Evolutionary conservation across 1,284 basidiomycete species (phyloP).

Genomic region (Irpex sp.): DNA sequence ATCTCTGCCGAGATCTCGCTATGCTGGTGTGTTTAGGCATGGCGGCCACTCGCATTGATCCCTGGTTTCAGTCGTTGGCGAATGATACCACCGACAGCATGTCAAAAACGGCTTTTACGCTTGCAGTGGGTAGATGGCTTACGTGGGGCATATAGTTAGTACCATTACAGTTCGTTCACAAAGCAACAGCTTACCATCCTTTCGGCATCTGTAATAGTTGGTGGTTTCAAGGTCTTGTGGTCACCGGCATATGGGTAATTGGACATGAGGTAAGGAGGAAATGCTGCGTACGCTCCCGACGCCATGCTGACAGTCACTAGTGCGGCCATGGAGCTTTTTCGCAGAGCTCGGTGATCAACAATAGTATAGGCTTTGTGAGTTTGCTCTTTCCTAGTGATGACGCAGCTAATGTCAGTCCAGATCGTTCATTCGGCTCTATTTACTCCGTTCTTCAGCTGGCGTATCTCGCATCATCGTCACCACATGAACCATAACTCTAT

Average conservation of each 20-base stretch:
- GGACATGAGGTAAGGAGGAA: constrained; percentile 47
- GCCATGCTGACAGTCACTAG: constrained; percentile 11
- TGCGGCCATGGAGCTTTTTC: constrained; percentile 31
- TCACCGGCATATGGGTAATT: constrained; percentile 63
- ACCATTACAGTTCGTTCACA: neutral
- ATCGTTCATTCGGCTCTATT: constrained; percentile 2
- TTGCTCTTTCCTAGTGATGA: neutral
- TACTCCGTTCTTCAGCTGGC: constrained; percentile 36
- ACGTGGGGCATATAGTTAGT: constrained; percentile 36
- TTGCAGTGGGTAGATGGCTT: constrained; percentile 35
- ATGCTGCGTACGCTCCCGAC: neutral
- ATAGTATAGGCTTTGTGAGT: constrained; percentile 25
- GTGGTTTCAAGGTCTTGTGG: constrained; percentile 61
- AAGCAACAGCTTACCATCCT: neutral
- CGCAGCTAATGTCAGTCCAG: neutral
- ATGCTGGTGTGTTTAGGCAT: constrained; percentile 44
- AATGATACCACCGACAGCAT: neutral
- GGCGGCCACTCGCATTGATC: constrained; percentile 44
- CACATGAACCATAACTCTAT: constrained; percentile 34
- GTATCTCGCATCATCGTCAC: constrained; percentile 36
- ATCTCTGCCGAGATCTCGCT: constrained; percentile 39
- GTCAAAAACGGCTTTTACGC: neutral
- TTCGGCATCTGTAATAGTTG: constrained; percentile 33
- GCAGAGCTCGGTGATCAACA: constrained; percentile 19
- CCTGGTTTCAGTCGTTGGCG: constrained; percentile 17